Evolutionary conservation across 257 asterid genomes (phyloP), one percentile per base, ranked within the genome.

Genomic region (Datura wrightii): DNA sequence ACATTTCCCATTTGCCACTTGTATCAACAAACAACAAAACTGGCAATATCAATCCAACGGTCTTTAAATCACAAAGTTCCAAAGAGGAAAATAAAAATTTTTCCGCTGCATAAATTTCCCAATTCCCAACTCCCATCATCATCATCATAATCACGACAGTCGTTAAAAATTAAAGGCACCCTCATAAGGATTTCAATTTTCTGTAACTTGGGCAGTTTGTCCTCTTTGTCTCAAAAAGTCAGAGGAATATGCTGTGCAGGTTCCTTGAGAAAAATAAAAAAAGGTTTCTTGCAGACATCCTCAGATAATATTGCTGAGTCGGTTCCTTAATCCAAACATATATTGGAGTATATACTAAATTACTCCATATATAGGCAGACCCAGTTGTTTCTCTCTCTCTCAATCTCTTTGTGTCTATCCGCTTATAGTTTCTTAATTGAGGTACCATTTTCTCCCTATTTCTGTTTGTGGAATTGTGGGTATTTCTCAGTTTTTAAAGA

Each of bases 291-390:
- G 54, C 80, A 66, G 39, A 82, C 85, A 82, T 82, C 67, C 55
- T 82, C 52, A 19, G 66, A 82, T 82, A 82, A 82, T 5, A 52
- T 37, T 50, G 80, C 79, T 18, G 85, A 82, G 60, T 66, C 84
- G 62, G 62, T 82, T 82, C 84, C 65, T 58, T 82, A 59, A 82
- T 82, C 63, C 84, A 48, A n/a, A 59, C 84, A 60, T 3, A 15
- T 36, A 66, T 13, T 66, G 16, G 6, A 54, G 59, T 76, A 44
- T 76, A 24, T 48, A 74, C 81, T 42, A 13, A 41, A 56, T 78
- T 65, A 36, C 3, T 62, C 69, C 50, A 31, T 82, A 34, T 66
- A 36, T 31, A 82, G n/a, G 31, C 67, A 82, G 16, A 65, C 24
- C 60, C 65, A 65, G 41, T 34, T 82, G 85, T 13, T 82, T 52